Conservation (phyloP, 108 stramenopile species). For the Nitzschia sp. region DNA sequence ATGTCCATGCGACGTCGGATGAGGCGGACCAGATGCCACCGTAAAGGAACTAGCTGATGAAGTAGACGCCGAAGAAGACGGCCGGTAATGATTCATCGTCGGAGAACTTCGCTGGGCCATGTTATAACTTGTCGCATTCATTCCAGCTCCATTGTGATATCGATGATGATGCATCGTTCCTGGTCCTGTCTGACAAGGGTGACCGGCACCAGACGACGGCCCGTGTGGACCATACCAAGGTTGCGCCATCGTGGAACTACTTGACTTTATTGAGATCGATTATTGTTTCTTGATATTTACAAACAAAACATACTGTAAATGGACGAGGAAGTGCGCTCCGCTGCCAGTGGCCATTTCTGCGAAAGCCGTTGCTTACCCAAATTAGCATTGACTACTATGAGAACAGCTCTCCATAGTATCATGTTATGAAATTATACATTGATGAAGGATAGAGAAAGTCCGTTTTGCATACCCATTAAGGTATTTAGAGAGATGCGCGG, state of each 20-base stretch:
- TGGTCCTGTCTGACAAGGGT: neutral
- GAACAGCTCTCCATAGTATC: conserved; percentile 1
- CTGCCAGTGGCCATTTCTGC: conserved; percentile 15
- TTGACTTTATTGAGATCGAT: conserved; percentile 1
- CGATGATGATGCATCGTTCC: neutral
- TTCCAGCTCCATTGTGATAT: neutral
- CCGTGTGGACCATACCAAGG: conserved; percentile 20
- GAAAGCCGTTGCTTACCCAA: conserved; percentile 16
- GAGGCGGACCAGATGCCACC: neutral
- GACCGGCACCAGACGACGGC: neutral
- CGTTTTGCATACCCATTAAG: neutral
- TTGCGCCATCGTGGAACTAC: conserved; percentile 17
- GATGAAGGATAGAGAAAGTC: neutral
- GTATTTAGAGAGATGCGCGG: conserved; percentile 5
- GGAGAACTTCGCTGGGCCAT: conserved; percentile 16
- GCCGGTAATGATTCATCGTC: neutral
- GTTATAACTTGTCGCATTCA: neutral
- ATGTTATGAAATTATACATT: conserved; percentile 3
- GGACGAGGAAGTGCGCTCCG: conserved; percentile 12
- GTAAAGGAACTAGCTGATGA: neutral
- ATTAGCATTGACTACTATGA: conserved; percentile 18
- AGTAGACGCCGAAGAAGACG: conserved; percentile 11
- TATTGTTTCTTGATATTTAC: neutral
- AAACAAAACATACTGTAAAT: too few species aligned
- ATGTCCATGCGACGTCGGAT: neutral